Evolutionary conservation across 2,329 filamentous ascomycete species (phyloP).

Genomic region (Epichloe glyceriae): DNA sequence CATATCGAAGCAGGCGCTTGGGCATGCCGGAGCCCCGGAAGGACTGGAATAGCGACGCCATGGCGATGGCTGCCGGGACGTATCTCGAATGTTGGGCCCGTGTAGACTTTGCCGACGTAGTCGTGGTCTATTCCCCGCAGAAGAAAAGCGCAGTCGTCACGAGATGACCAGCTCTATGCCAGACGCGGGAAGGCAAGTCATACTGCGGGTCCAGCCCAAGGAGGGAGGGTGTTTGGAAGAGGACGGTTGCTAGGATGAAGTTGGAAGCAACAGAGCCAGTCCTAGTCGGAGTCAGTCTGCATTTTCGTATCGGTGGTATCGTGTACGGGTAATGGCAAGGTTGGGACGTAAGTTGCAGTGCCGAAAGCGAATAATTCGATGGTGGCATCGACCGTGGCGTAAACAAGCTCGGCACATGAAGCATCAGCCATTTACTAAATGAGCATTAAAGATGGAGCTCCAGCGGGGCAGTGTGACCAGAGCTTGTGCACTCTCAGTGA

Average conservation of each 20-base stretch:
- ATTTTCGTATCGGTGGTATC: not conserved
- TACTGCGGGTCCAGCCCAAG: constrained; percentile 14
- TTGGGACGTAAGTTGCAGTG: not conserved
- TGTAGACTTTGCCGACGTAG: not conserved
- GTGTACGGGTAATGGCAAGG: not conserved
- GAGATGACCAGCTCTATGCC: constrained; percentile 22
- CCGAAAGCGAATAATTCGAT: constrained; percentile 1
- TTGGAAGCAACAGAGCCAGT: not conserved
- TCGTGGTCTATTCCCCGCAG: constrained; percentile 2
- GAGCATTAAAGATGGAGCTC: no score
- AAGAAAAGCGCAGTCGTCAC: constrained; percentile 11
- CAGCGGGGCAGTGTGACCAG: no score
- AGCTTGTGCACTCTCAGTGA: no score
- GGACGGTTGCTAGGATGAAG: not conserved
- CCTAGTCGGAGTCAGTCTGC: not conserved
- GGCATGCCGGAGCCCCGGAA: constrained; percentile 62
- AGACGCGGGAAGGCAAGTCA: constrained; percentile 21
- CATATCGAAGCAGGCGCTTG: constrained; percentile 80
- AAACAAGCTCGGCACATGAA: not conserved
- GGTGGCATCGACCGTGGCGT: not conserved
- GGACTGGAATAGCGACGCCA: constrained; percentile 60
- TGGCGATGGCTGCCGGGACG: constrained; percentile 22
- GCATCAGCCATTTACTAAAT: no score
- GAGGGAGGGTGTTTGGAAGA: not conserved
- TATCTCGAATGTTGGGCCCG: not conserved